Base-by-base conservation (phyloP, 352 stramenopile genomes). In the Phytophthora pistaciae region DNA sequence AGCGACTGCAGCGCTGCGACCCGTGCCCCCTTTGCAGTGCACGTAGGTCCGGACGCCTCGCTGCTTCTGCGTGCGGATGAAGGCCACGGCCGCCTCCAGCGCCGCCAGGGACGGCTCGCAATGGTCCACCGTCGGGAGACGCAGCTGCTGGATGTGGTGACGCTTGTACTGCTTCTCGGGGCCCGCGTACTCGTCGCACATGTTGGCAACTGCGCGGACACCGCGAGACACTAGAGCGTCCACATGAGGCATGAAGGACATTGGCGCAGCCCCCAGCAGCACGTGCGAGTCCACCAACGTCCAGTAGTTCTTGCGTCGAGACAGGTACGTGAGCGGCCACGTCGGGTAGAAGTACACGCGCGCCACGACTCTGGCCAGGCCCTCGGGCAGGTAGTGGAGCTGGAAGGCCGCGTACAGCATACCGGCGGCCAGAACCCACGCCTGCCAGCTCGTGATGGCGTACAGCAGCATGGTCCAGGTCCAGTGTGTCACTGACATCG, bases 1-100 rank as follows among this genome's bases (percentile, higher is more conserved):
- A 1, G 90, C 94, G 56, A 97, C 88, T 1, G 96, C 94, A 27
- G 93, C 96, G 31, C 86, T 98, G 56, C 97, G 87, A n/a, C 97
- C 97, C 68, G 98, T 97, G 38, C 97, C 97, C 38, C 94, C 93
- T 79, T 98, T 98, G 84, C 97, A 99, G 74, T 99, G 97, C 53
- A 99, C 94, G 66, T 99, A 99, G n/a, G 98, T 96, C 31, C 89
- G 82, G 38, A 93, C 91, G 23, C 95, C 95, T 58, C 78, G 75
- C 25, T 86, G 70, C 48, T 93, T 81, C 68, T 98, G 91, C 56
- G 95, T 78, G 64, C 93, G 52, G 66, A 99, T 98, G 64, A 98
- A 98, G 14, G 82, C 77, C 31, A 98, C 89, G 8, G 90, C 92
- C 9, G 75, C 75, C 63, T 92, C 68, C 23, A 98, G 67, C 44